Conservation (phyloP, 1,284 basidiomycete genomes). For the Paramarasmius palmivorus region DNA sequence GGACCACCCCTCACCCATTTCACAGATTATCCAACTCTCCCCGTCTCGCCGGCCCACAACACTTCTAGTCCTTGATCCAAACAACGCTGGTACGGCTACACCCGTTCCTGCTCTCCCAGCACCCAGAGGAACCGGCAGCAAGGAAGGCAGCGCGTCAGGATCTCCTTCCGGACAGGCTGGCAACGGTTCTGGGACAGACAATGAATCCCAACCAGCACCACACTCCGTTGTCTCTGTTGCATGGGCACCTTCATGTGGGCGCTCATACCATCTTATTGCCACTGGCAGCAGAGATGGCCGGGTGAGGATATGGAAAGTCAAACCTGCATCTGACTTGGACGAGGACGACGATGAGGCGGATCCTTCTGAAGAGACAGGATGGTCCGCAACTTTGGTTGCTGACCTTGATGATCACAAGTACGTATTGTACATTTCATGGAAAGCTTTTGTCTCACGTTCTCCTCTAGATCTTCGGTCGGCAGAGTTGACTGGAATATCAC, state of each 20-base stretch:
- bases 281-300: constrained; percentile 85
- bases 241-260: constrained; percentile 91
- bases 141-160: background rate
- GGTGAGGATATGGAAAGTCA: constrained; percentile 85
- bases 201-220: constrained; percentile 33
- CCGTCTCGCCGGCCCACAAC: constrained; percentile 52
- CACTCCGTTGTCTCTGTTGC: constrained; percentile 77
- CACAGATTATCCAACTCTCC: constrained; percentile 56
- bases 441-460: constrained; percentile 22
- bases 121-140: background rate
- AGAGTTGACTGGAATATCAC: constrained; percentile 88
- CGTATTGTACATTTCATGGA: constrained; percentile 18
- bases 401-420: constrained; percentile 87
- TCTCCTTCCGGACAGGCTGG: background rate
- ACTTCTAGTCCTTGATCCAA: constrained; percentile 42
- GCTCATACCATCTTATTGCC: constrained; percentile 90
- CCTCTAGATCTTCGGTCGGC: constrained; percentile 59
- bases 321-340: constrained; percentile 44
- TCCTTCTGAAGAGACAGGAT: constrained; percentile 43
- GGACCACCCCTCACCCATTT: constrained; percentile 3
- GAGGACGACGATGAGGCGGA: constrained; percentile 35
- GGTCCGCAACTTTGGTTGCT: constrained; percentile 75
- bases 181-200: constrained; percentile 22
- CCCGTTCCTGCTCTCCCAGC: background rate
- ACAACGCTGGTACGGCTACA: constrained; percentile 20